Base-by-base conservation (phyloP, 1,139 yeast species). In the Diutina neorugosa region DNA sequence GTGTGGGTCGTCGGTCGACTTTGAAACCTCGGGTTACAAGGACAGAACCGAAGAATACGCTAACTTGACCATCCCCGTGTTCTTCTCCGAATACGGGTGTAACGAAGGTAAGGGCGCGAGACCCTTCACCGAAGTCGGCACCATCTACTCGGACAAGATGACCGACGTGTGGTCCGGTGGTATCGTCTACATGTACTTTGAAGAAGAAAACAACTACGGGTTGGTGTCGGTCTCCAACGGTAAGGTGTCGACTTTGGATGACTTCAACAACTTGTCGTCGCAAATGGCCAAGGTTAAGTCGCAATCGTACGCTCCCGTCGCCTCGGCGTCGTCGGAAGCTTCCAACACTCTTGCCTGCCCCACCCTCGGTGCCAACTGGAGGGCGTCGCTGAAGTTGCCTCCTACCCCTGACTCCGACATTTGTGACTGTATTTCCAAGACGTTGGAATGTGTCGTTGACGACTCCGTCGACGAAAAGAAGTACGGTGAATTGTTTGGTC, bases 11-110 rank as follows among this genome's bases (percentile, higher is more conserved):
- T 86, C 91, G 52, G 65, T 78, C 19, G 73, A 78, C 54, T 87
- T 84, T 78, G 60, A 69, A 52, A 64, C 81, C 3, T 84, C 95
- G 19, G 96, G 96, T 34, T 90, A 86, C 67, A 76, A 73, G 54
- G 71, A 65, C 51, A 73, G 83, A 61, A 85, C 84, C 60, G 65
- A 76, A 6, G 81, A 83, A 55, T 82, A 84, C 66, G 61, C 70
- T 46, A 77, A 85, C 66, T 74, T 88, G 58, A 73, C 88, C 14
- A 82, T 88, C 55, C 97, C 97, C 14, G 69, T 90, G 34, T 82
- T 91, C 64, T 84, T 90, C 68, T 86, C 96, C 19, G 98, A 91
- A 70, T 90, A 86, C 65, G 98, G 97, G 62, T 91, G 98, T 74
- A 91, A 89, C 76, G 72, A 66, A n/a, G 77, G 72, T 48, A 59